Base-by-base conservation (phyloP, 2,329 filamentous ascomycete genomes). In the Leptographium radiaticola region DNA sequence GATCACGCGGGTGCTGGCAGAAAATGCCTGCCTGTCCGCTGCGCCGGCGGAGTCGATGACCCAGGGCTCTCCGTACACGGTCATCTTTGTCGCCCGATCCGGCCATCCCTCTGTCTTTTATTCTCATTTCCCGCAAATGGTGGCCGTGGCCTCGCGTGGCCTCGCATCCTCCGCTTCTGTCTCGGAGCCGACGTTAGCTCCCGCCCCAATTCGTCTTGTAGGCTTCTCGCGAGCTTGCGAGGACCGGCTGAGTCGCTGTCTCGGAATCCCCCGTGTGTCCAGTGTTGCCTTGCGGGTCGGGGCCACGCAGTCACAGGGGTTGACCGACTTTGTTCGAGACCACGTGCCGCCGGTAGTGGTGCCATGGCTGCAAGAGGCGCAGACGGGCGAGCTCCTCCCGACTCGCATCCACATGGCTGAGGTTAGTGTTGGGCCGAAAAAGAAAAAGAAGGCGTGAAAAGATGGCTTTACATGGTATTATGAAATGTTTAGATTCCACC, bases 261-360 rank as follows among this genome's bases (percentile, higher is more conserved):
- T 88, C 4, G 77, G 77, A 2, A 71, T 87, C 11, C 79, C 81
- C 1, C 74, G 82, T 38, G 81, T 81, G 0, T 85, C 83, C 1
- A 80, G 81, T 25, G 68, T 89, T 36, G 85, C 76, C 0, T 64
- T 89, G 8, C 65, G 72, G 20, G 69, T 71, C 8, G 74, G 70
- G 40, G 80, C 83, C 0, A 80, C 81, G 0, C 75, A 77, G 44
- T 72, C 77, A 0, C 72, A 72, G 50, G 72, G 76, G 1, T 64
- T 89, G 11, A 63, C 83, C 30, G 72, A 80, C 5, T 78, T 81
- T 59, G 73, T 81, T 1, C 66, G 71, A 34, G 67, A 73, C 39
- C 68, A 71, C 53, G 78, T 87, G 1, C 65, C 71, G 1, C 64
- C 71, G 1, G 68, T 84, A 30, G 68, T 77, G 39, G 71, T 76